Percentiles rank a stretch among this genome's conserved stretches.
Conservation (phyloP, 495 filamentous ascomycete species). For the Penicillium psychrofluorescens region DNA sequence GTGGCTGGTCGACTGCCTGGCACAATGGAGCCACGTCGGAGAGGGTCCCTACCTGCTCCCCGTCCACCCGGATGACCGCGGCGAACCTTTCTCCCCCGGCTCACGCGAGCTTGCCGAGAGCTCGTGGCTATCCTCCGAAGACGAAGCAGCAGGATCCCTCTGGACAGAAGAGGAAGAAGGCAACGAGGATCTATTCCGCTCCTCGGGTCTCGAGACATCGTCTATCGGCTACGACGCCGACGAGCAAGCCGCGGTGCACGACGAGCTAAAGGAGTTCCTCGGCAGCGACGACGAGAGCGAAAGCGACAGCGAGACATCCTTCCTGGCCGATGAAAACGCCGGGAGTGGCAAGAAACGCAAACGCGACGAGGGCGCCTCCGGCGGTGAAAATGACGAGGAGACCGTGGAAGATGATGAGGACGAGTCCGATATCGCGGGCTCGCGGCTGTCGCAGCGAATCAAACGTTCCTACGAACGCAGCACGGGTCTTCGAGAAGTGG, state of each 20-base stretch:
- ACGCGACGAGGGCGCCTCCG: conserved; percentile 19
- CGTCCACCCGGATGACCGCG: conserved; percentile 55
- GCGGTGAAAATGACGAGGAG: conserved; percentile 21
- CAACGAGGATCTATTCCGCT: conserved; percentile 39
- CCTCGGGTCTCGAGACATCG: conserved; percentile 23
- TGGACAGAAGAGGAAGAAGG: conserved; percentile 32
- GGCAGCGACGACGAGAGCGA: conserved; percentile 57
- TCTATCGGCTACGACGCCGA: conserved; percentile 38
- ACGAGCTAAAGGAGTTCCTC: conserved; percentile 73
- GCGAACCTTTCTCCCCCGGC: conserved; percentile 28
- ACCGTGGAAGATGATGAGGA: conserved; percentile 21
- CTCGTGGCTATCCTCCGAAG: conserved; percentile 33
- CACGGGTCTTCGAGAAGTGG: conserved; percentile 38
- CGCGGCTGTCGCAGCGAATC: conserved; percentile 39
- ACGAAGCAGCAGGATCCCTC: conserved; percentile 36
- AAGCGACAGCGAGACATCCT: conserved; percentile 28
- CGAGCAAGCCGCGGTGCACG: conserved; percentile 48
- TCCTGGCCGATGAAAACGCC: conserved; percentile 19
- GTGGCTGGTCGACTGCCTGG: conserved; percentile 80
- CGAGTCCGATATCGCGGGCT: conserved; percentile 28
- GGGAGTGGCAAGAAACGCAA: conserved; percentile 33
- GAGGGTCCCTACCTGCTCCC: conserved; percentile 67
- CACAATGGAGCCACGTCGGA: conserved; percentile 66
- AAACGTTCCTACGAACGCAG: conserved; percentile 44
- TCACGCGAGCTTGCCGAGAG: conserved; percentile 28